These are phyloP conservation scores for Dictyostelium intermedium DNA, from an alignment of 78 protist species.

Conservation along the genomic window DNA sequence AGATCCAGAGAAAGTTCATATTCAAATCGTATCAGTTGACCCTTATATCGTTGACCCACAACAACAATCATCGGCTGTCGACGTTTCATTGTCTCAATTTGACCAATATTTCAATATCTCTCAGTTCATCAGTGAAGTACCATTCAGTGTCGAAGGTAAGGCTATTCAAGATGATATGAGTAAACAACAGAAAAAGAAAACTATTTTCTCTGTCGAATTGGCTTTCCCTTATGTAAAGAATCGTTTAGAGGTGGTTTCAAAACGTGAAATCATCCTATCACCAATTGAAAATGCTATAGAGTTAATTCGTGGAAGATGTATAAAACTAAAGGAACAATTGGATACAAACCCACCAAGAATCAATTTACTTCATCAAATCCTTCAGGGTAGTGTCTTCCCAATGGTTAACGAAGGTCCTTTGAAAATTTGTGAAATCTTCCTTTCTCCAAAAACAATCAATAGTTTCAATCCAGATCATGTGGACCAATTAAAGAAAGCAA, in stretches of 20 bases:
- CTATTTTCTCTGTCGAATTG: slow-evolving; percentile 42
- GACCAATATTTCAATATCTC: slow-evolving; percentile 62
- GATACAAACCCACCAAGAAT: slow-evolving; percentile 63
- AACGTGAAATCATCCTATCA: slow-evolving; percentile 70
- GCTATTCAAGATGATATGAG: slow-evolving; percentile 70
- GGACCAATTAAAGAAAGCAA: slow-evolving; percentile 50
- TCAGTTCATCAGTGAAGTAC: slow-evolving; percentile 47
- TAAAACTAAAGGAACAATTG: slow-evolving; percentile 62
- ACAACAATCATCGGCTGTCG: background rate
- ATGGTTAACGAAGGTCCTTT: slow-evolving; percentile 76
- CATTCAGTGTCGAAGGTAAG: slow-evolving; percentile 54
- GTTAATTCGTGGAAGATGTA: slow-evolving; percentile 41
- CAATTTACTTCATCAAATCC: slow-evolving; percentile 53
- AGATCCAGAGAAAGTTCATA: slow-evolving; percentile 49
- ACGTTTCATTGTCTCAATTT: background rate
- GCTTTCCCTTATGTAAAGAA: slow-evolving; percentile 72
- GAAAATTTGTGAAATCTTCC: slow-evolving; percentile 64
- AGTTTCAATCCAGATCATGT: slow-evolving; percentile 38
- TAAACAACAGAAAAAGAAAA: slow-evolving; percentile 68
- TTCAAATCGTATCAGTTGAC: slow-evolving; percentile 68
- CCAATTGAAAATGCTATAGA: slow-evolving; percentile 78
- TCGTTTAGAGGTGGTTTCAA: slow-evolving; percentile 40
- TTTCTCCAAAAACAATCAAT: background rate
- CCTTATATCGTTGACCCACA: slow-evolving; percentile 6
- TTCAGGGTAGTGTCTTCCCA: slow-evolving; percentile 73